Evolutionary conservation across 805 yeast genomes (phyloP), one percentile per base, ranked within the genome.

Genomic region (Cyberlindnera lachancei): DNA sequence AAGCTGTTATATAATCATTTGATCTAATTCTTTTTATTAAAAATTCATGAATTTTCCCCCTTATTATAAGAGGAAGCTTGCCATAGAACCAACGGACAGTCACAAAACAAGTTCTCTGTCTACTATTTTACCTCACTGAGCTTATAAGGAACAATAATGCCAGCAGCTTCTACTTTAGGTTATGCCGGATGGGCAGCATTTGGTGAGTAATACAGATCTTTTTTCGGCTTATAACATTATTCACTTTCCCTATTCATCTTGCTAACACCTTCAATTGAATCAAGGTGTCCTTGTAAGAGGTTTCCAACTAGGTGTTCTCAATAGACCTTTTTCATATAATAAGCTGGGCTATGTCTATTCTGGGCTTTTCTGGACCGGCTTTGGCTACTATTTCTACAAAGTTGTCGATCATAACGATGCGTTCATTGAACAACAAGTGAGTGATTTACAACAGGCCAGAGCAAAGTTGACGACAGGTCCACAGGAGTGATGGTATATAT

Each of bases 281-380:
- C n/a, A n/a, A 60, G 68, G 70, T 29, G 57, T 59, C 20, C 48
- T 56, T 23, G 66, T 59, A 10, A 64, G 72, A 54, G 66, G 63
- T 4, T 60, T 59, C 42, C 72, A 66, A 45, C 38, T 61, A 36
- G 71, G 70, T 22, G 50, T 67, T 19, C 53, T 63, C 43, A 59
- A 63, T 40, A 59, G 58, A 35, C 66, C 70, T 18, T 45, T 59
- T 36, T 35, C 52, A 5, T 50, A 50, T 36, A 52, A 56, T 32
- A 68, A 65, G 29, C 32, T 55, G 37, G 71, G 68, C 13, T 66
- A 61, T 37, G 55, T 58, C 5, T 58, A 55, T 35, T 64, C 70
- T 13, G 70, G 64, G n/a, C 66, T 58, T 6, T 50, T 61, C 36
- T 64, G 70, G 64, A 56, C 61, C 5, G 67, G 58, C 2, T 32